Conservation (phyloP, 1,139 yeast species). For the Zygoascus meyerae region DNA sequence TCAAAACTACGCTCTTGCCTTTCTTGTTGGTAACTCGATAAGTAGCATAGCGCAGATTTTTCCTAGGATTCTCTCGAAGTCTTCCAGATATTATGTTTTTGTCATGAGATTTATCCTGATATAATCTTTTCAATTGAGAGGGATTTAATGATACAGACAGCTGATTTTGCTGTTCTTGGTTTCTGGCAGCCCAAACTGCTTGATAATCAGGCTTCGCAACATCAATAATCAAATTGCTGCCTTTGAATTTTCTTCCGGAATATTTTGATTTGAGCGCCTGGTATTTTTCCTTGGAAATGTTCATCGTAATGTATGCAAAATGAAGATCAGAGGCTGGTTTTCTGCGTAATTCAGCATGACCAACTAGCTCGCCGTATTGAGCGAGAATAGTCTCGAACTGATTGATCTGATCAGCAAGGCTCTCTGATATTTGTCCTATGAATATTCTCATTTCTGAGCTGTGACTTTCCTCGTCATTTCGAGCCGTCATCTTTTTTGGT, state of each 20-base stretch:
- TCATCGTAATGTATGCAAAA: conserved; percentile 65
- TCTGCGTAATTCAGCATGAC: conserved; percentile 44
- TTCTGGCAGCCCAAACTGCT: conserved; percentile 43
- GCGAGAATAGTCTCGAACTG: conserved; percentile 45
- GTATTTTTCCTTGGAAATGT: conserved; percentile 42
- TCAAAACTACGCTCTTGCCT: conserved; percentile 36
- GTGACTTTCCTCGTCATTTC: too few relatives aligned
- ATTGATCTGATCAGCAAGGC: conserved; percentile 41
- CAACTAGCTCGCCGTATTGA: conserved; percentile 44
- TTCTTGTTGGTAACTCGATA: conserved; percentile 54
- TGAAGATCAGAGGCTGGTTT: conserved; percentile 46
- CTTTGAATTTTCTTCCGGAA: conserved; percentile 71
- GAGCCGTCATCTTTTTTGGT: too few relatives aligned
- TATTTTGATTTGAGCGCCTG: conserved; percentile 49
- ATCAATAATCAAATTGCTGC: conserved; percentile 54
- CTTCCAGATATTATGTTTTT: conserved; percentile 60
- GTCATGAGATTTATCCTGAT: conserved; percentile 34
- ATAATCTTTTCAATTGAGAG: conserved; percentile 39
- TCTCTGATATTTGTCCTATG: conserved; percentile 60
- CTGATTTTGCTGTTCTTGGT: conserved; percentile 28
- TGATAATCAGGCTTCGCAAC: conserved; percentile 43
- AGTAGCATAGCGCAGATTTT: conserved; percentile 50
- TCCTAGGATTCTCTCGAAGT: conserved; percentile 49
- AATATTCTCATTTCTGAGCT: conserved; percentile 40
- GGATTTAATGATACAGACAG: conserved; percentile 36